Conservation (phyloP, 257 asterid genomes). For the Solanum lignicaule region DNA sequence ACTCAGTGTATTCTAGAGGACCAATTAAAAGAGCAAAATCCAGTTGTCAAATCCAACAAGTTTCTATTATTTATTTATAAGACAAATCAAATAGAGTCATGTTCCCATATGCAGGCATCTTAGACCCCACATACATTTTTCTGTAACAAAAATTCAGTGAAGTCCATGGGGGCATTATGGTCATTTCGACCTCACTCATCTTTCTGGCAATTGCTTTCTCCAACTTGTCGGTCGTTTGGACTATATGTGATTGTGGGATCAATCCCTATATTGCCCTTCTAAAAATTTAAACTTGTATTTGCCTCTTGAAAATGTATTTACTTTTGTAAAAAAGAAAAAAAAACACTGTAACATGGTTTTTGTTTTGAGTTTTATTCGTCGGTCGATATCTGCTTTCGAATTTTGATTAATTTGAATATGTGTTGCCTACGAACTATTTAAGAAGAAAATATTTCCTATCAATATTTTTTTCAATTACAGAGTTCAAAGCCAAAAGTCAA, state of each 20-base stretch:
- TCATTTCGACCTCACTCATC: background rate
- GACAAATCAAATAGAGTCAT: slow-evolving; percentile 30
- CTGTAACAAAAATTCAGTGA: background rate
- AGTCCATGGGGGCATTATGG: slow-evolving; percentile 27
- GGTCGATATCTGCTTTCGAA: background rate
- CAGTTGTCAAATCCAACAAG: slow-evolving; percentile 39
- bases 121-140: slow-evolving; percentile 21
- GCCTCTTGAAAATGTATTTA: background rate
- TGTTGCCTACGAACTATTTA: no score
- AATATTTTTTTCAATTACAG: no score
- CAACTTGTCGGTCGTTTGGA: slow-evolving; percentile 1
- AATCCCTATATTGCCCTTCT: background rate
- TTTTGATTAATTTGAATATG: no score
- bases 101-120: slow-evolving; percentile 33
- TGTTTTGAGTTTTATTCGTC: no score
- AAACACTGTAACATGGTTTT: no score
- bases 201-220: background rate
- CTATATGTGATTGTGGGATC: background rate
- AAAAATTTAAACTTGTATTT: background rate
- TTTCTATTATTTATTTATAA: slow-evolving; percentile 7
- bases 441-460: no score
- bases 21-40: slow-evolving; percentile 7
- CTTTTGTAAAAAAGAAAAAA: background rate
- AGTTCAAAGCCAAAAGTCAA: no score
- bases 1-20: background rate